phyloP scores from a whole-genome alignment of 78 protist species.

The Dictyostelium capitatum region DNA sequence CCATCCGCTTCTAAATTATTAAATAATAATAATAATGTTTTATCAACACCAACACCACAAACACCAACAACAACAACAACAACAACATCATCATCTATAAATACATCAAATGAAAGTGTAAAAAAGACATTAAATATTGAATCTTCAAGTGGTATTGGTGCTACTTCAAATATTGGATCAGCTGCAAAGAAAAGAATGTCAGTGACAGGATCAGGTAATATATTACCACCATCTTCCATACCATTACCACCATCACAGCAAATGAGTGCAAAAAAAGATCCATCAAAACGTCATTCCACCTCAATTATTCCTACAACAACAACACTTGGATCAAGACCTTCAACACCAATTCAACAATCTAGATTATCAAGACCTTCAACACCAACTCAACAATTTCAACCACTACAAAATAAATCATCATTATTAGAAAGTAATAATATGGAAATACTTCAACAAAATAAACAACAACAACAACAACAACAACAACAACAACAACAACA shows the following conservation, averaged over 20 bases:
- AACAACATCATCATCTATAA: neutral
- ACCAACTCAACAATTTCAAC: neutral
- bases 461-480: neutral
- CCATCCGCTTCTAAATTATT: neutral
- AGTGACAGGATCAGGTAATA: neutral
- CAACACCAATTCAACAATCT: neutral
- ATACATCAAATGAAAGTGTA: neutral
- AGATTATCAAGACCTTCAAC: neutral
- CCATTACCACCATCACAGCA: constrained; percentile 33
- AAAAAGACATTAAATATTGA: neutral
- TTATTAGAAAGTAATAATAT: constrained; percentile 1
- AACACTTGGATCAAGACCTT: constrained; percentile 14
- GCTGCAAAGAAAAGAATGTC: neutral
- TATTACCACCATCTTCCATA: constrained; percentile 15
- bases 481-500: too few relatives aligned
- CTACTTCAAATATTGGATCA: neutral
- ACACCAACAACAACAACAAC: neutral
- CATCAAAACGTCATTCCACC: neutral
- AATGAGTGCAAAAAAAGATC: constrained; percentile 26
- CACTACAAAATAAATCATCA: neutral
- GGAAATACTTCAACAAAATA: neutral
- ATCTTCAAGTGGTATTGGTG: neutral
- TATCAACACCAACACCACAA: neutral
- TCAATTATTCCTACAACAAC: neutral
- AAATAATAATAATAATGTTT: neutral